phyloP scores from a whole-genome alignment of 1,284 basidiomycete species.

The Cutaneotrichosporon sp. region DNA sequence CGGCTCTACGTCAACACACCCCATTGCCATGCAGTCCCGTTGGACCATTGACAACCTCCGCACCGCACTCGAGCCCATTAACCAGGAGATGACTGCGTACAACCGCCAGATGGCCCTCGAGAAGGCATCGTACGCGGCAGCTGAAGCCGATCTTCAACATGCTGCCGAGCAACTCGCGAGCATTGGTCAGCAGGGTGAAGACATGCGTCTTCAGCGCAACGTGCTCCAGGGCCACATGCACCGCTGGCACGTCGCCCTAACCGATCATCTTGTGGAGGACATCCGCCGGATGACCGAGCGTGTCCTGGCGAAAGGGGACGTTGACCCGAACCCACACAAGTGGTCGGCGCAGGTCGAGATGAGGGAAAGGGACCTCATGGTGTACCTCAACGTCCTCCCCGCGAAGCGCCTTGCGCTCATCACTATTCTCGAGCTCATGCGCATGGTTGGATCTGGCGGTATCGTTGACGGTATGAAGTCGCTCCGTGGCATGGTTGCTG shows the following conservation, averaged over 20 bases:
- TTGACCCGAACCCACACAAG: conserved; percentile 1
- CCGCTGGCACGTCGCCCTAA: conserved; percentile 74
- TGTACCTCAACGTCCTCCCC: conserved; percentile 72
- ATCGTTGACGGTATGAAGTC: conserved; percentile 87
- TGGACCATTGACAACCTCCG: conserved; percentile 65
- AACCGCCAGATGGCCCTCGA: conserved; percentile 79
- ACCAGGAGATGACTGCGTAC: conserved; percentile 61
- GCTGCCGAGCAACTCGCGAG: conserved; percentile 66
- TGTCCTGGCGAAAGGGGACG: conserved; percentile 43
- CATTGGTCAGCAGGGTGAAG: conserved; percentile 53
- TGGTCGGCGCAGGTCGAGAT: conserved; percentile 29
- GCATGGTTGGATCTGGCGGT: conserved; percentile 73
- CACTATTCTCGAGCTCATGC: conserved; percentile 87
- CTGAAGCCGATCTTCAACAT: conserved; percentile 68
- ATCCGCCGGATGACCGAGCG: conserved; percentile 58
- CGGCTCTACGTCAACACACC: background rate
- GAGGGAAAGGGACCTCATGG: conserved; percentile 34
- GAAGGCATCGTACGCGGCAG: conserved; percentile 78
- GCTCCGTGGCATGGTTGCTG: conserved; percentile 72
- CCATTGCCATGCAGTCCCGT: conserved; percentile 30
- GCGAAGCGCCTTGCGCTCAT: conserved; percentile 81
- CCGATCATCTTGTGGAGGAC: conserved; percentile 60
- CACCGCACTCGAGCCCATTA: conserved; percentile 63
- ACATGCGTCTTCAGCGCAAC: conserved; percentile 44
- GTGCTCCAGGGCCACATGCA: conserved; percentile 81